These are phyloP conservation scores for Nephelium lappaceum DNA, from an alignment of 345 rosid genomes.

Conservation along the genomic window DNA sequence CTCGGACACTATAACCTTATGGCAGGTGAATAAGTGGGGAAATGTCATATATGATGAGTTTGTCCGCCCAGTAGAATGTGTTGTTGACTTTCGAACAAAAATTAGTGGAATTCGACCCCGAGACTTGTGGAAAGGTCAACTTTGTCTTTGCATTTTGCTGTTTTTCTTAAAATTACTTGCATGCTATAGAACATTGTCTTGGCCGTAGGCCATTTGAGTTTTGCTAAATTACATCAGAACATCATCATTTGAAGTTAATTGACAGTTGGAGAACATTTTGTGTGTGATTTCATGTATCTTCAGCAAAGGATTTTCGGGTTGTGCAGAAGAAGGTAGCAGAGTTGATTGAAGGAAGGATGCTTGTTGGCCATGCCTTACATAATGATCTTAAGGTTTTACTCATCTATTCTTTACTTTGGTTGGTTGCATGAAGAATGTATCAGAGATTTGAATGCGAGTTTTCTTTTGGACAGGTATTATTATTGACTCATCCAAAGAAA, in stretches of 20 bases:
- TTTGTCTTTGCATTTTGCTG: conserved; percentile 6
- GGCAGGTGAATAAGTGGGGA: conserved; percentile 92
- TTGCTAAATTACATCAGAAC: background rate
- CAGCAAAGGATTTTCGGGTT: conserved; percentile 77
- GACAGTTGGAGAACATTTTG: background rate
- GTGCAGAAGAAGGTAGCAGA: conserved; percentile 90
- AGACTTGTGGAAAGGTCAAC: conserved; percentile 82
- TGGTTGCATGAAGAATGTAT: background rate
- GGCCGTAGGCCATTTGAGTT: no score
- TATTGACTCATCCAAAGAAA: conserved; percentile 81
- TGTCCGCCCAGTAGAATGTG: conserved; percentile 89
- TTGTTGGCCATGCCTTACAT: conserved; percentile 92
- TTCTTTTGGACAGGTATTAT: conserved; percentile 56
- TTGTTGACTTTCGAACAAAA: conserved; percentile 83
- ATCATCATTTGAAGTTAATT: background rate
- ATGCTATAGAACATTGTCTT: background rate
- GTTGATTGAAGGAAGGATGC: conserved; percentile 75
- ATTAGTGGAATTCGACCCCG: conserved; percentile 91
- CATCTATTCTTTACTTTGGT: conserved; percentile 12
- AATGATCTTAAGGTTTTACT: conserved; percentile 86
- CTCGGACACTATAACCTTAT: conserved; percentile 28
- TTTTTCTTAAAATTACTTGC: background rate
- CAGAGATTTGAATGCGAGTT: conserved; percentile 8
- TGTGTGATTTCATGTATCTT: conserved; percentile 17
- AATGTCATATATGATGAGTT: conserved; percentile 88